A percentile compares a stretch with the other conserved stretches of the same genome.
phyloP scores from a whole-genome alignment of 2,329 filamentous ascomycete genomes.

The Pyrenochaeta sp. region DNA sequence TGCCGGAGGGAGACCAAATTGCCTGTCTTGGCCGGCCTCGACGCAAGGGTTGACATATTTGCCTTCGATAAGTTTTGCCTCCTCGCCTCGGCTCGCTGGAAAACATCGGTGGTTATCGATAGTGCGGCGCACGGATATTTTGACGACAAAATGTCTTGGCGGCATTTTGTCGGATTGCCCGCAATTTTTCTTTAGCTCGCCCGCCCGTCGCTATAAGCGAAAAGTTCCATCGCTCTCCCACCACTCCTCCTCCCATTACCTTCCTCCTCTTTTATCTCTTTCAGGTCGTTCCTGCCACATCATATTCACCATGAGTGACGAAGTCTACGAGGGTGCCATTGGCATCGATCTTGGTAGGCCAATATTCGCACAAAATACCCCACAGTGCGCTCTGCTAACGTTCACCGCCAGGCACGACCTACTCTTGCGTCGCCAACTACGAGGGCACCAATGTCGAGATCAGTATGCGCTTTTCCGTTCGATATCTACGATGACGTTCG shows the following conservation, averaged over 20 bases:
- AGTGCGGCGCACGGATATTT: neutral
- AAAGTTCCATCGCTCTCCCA: slow-evolving; percentile 36
- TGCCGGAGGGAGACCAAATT: too few relatives aligned
- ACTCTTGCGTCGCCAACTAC: slow-evolving; percentile 99
- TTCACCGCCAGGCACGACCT: slow-evolving; percentile 82
- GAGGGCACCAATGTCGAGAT: slow-evolving; percentile 99
- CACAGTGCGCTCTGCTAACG: slow-evolving; percentile 44
- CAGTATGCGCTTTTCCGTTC: slow-evolving; percentile 65
- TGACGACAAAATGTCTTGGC: neutral
- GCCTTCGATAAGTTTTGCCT: too few relatives aligned
- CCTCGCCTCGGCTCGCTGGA: too few relatives aligned
- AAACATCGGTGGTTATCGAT: too few relatives aligned
- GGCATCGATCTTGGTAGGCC: slow-evolving; percentile 97
- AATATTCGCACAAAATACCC: slow-evolving; percentile 30
- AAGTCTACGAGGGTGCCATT: slow-evolving; percentile 99
- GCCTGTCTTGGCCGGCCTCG: too few relatives aligned
- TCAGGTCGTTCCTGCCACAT: slow-evolving; percentile 39
- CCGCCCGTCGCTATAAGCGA: slow-evolving; percentile 7
- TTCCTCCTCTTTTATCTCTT: slow-evolving; percentile 37
- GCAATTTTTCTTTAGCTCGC: slow-evolving; percentile 1
- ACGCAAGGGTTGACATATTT: too few relatives aligned
- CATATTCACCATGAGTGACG: slow-evolving; percentile 82
- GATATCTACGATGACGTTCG: slow-evolving; percentile 5
- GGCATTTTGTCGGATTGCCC: neutral
- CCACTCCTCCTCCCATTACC: slow-evolving; percentile 42